Conservation (phyloP, 2,329 filamentous ascomycete species). For the Sporothrix luriei region DNA sequence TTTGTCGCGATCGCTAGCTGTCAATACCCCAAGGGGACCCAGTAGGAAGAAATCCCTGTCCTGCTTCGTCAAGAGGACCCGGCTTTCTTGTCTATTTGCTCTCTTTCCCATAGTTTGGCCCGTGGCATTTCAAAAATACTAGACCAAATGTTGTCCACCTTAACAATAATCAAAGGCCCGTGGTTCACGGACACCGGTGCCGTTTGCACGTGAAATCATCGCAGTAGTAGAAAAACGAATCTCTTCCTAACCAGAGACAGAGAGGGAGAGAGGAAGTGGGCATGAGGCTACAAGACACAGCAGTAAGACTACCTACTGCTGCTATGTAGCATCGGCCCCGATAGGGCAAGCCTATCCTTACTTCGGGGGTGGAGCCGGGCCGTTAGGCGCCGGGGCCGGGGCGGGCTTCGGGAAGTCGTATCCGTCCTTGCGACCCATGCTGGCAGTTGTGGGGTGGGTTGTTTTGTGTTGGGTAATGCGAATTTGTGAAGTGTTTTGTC, state of each 20-base stretch:
- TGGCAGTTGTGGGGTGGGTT: background rate
- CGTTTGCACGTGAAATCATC: background rate
- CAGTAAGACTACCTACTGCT: background rate
- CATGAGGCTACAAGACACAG: background rate
- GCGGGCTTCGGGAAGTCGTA: constrained; percentile 26
- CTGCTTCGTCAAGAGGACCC: background rate
- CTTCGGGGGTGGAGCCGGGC: constrained; percentile 14
- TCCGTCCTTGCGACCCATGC: constrained; percentile 26
- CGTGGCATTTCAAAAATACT: constrained; percentile 10
- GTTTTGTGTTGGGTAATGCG: background rate
- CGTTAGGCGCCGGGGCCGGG: constrained; percentile 4
- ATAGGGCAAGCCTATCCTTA: too few species aligned
- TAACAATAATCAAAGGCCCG: background rate
- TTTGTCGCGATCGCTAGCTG: background rate
- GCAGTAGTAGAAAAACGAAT: background rate
- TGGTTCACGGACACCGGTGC: background rate
- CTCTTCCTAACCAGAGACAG: background rate
- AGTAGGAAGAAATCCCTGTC: background rate
- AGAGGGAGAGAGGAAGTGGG: background rate
- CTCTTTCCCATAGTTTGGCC: background rate
- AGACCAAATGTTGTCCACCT: constrained; percentile 9
- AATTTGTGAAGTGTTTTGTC: background rate
- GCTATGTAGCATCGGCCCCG: background rate
- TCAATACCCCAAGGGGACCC: background rate
- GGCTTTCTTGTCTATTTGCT: background rate